Conservation (phyloP, 768 basidiomycete species). For the Pleurotus salmoneostramineus region DNA sequence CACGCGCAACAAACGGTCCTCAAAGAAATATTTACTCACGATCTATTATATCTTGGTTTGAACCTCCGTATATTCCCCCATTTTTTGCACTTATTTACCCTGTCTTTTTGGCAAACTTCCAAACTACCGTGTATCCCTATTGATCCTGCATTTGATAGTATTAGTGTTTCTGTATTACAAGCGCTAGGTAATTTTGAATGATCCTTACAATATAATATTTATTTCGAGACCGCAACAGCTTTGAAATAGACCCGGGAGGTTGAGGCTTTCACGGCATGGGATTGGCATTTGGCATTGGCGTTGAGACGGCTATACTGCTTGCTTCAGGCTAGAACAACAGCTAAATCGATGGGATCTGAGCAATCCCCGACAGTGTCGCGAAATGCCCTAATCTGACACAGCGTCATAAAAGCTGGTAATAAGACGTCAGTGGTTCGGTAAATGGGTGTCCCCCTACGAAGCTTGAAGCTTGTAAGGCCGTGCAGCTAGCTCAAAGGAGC, state of each 20-base stretch:
- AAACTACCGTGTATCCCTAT: constrained; percentile 7
- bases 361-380: constrained; percentile 6
- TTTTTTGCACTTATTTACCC: background rate
- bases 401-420: background rate
- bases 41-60: background rate
- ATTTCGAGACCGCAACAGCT: background rate
- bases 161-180: constrained; percentile 6
- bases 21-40: background rate
- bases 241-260: too few species aligned
- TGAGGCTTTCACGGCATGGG: too few species aligned
- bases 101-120: background rate
- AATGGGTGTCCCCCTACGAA: background rate
- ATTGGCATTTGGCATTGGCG: background rate
- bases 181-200: constrained; percentile 6
- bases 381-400: background rate
- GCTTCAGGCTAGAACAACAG: background rate
- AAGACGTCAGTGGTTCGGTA: constrained; percentile 3
- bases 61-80: background rate
- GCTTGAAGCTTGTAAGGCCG: background rate
- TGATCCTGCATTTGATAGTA: background rate
- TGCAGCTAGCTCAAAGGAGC: background rate
- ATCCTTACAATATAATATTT: constrained; percentile 1
- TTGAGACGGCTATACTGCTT: too few species aligned
- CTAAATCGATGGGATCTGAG: constrained; percentile 5
- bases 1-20: background rate